These are phyloP conservation scores for Moelleriella libera DNA, from an alignment of 2,329 filamentous ascomycete genomes.

Conservation along the genomic window DNA sequence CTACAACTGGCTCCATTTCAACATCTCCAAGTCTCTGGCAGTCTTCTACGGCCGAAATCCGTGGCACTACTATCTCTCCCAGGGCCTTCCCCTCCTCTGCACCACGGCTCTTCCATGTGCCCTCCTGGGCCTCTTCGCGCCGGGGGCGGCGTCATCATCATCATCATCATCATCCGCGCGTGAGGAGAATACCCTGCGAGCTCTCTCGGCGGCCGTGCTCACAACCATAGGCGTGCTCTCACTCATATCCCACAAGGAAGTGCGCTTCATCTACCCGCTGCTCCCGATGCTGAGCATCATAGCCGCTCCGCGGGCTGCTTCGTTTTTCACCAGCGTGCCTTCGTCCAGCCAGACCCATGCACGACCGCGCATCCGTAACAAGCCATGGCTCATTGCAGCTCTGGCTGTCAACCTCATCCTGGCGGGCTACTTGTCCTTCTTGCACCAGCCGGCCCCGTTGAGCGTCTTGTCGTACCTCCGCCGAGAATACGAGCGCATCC, in stretches of 20 bases:
- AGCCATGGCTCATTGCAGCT: constrained; percentile 39
- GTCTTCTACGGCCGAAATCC: constrained; percentile 87
- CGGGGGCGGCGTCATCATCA: too few relatives aligned
- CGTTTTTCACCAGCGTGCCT: constrained; percentile 41
- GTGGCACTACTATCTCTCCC: constrained; percentile 84
- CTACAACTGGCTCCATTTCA: constrained; percentile 78
- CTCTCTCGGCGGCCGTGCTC: constrained; percentile 41
- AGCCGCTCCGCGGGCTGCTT: constrained; percentile 50
- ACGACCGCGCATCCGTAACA: constrained; percentile 30
- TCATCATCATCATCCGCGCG: constrained; percentile 18
- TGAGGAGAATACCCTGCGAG: constrained; percentile 19
- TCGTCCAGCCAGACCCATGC: constrained; percentile 7
- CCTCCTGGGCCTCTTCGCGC: constrained; percentile 41
- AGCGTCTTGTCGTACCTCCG: constrained; percentile 64
- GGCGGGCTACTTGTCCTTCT: constrained; percentile 56
- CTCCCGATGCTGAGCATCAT: constrained; percentile 77
- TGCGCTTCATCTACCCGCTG: constrained; percentile 90
- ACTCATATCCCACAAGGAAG: constrained; percentile 84
- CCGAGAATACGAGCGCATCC: constrained; percentile 49
- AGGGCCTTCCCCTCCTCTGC: constrained; percentile 77
- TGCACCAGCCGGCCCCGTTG: constrained; percentile 72
- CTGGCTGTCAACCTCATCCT: constrained; percentile 56
- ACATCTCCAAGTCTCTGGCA: constrained; percentile 73
- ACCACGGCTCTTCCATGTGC: constrained; percentile 74
- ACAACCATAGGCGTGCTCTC: constrained; percentile 53